These are phyloP conservation scores for Spinacia oleracea DNA, from an alignment of 179 eudicot species.

Conservation along the genomic window DNA sequence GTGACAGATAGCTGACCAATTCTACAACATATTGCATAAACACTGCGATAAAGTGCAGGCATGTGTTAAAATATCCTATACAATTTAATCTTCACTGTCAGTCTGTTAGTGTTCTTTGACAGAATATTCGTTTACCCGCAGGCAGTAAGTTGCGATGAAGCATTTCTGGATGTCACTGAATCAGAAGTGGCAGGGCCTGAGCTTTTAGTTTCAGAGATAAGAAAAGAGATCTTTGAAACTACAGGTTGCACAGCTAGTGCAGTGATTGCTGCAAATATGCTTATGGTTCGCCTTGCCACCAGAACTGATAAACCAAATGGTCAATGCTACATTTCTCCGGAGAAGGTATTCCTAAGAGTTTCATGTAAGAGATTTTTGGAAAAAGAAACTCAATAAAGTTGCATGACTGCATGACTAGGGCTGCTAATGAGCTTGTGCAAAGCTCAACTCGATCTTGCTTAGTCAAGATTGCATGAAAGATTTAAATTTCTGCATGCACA, in stretches of 20 bases:
- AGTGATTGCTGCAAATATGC: slow-evolving; percentile 79
- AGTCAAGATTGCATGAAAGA: background rate
- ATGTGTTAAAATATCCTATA: too few species aligned
- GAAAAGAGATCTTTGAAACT: slow-evolving; percentile 77
- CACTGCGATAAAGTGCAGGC: slow-evolving; percentile 95
- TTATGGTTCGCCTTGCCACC: slow-evolving; percentile 98
- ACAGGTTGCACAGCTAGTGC: too few species aligned
- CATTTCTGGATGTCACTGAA: slow-evolving; percentile 68
- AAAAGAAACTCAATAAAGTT: too few species aligned
- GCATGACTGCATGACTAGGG: slow-evolving; percentile 4
- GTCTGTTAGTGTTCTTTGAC: background rate
- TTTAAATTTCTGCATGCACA: too few species aligned
- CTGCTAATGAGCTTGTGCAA: background rate
- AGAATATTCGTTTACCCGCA: slow-evolving; percentile 30
- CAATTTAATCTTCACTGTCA: background rate
- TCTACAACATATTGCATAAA: slow-evolving; percentile 79
- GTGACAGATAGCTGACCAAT: slow-evolving; percentile 87
- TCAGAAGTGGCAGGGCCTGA: slow-evolving; percentile 64
- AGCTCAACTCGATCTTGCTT: background rate
- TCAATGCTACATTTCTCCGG: too few species aligned
- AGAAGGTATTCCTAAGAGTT: too few species aligned
- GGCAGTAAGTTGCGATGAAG: too few species aligned
- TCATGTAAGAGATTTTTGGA: too few species aligned
- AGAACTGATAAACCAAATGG: slow-evolving; percentile 92
- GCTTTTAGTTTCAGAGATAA: slow-evolving; percentile 65